Evolutionary conservation across 352 stramenopile genomes (phyloP).

Genomic region (Pythium pyrilobum): DNA sequence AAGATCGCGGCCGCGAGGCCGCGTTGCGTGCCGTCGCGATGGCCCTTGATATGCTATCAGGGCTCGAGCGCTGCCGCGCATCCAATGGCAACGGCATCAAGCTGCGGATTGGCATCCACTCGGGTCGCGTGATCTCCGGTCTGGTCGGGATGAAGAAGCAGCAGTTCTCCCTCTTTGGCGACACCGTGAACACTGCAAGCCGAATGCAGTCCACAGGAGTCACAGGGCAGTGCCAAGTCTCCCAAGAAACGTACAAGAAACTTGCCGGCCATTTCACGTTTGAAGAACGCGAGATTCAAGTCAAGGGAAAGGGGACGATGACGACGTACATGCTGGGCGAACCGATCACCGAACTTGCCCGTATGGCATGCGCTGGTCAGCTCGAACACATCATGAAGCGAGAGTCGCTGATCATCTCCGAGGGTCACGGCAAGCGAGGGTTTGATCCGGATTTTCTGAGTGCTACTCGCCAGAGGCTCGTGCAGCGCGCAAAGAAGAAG

Average conservation of each 20-base stretch:
- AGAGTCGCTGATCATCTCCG: constrained; percentile 54
- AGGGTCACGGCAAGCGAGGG: constrained; percentile 30
- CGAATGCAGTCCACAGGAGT: constrained; percentile 89
- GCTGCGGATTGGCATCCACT: constrained; percentile 89
- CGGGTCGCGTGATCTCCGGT: constrained; percentile 81
- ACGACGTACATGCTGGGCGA: constrained; percentile 79
- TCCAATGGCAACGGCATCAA: constrained; percentile 84
- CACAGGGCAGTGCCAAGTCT: constrained; percentile 74
- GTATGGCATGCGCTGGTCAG: constrained; percentile 50
- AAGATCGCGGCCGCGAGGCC: constrained; percentile 65
- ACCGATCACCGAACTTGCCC: constrained; percentile 54
- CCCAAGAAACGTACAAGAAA: constrained; percentile 80
- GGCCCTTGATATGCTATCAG: constrained; percentile 71
- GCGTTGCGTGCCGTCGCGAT: constrained; percentile 71
- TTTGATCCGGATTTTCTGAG: constrained; percentile 54
- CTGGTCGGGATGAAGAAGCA: constrained; percentile 91
- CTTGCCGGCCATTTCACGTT: constrained; percentile 69
- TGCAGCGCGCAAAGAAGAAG: constrained; percentile 42
- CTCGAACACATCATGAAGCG: constrained; percentile 65
- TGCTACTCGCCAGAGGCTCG: constrained; percentile 39
- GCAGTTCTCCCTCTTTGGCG: constrained; percentile 92
- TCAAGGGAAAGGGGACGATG: constrained; percentile 85
- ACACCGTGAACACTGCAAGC: constrained; percentile 88
- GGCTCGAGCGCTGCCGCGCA: constrained; percentile 59
- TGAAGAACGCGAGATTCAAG: constrained; percentile 74